These are phyloP conservation scores for Fusarium concolor DNA, from an alignment of 2,329 filamentous ascomycete species.

Conservation along the genomic window DNA sequence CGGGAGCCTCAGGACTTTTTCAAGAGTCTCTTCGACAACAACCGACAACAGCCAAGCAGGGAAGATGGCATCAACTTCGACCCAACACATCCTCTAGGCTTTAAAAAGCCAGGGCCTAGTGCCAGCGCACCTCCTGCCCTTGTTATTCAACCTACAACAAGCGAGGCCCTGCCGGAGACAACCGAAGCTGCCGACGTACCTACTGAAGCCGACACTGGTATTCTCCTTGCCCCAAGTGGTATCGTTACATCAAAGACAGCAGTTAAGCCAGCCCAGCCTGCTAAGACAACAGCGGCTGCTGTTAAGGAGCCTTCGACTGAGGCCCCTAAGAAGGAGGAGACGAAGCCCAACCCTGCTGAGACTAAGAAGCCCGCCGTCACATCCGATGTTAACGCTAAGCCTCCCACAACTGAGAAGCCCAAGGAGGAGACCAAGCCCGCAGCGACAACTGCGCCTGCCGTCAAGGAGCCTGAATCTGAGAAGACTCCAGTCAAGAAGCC, in stretches of 20 bases:
- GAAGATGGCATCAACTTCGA: conserved; percentile 27
- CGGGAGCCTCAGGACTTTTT: conserved; percentile 41
- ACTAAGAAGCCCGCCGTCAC: conserved; percentile 6
- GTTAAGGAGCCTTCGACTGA: conserved; percentile 15
- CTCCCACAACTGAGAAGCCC: conserved; percentile 20
- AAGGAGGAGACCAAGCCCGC: conserved; percentile 29
- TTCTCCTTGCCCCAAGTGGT: conserved; percentile 45
- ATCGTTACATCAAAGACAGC: conserved; percentile 39
- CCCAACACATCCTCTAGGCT: conserved; percentile 25
- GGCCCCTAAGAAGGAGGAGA: conserved; percentile 18
- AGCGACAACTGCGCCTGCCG: conserved; percentile 17
- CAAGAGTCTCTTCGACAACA: conserved; percentile 38
- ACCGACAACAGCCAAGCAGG: conserved; percentile 1
- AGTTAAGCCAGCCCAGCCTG: conserved; percentile 1
- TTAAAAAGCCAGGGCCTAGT: conserved; percentile 27
- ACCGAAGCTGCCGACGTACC: conserved; percentile 13
- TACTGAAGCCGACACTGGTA: conserved; percentile 38
- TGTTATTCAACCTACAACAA: conserved; percentile 40
- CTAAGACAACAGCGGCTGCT: conserved; percentile 17
- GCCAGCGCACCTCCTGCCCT: conserved; percentile 33
- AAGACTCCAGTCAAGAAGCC: conserved; percentile 24
- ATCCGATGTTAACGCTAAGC: conserved; percentile 9
- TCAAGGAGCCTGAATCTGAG: conserved; percentile 10
- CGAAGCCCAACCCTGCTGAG: conserved; percentile 4
- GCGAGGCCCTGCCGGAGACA: conserved; percentile 18